Evolutionary conservation across 257 asterid species (phyloP).

Genomic region (Ilex aquifolium): DNA sequence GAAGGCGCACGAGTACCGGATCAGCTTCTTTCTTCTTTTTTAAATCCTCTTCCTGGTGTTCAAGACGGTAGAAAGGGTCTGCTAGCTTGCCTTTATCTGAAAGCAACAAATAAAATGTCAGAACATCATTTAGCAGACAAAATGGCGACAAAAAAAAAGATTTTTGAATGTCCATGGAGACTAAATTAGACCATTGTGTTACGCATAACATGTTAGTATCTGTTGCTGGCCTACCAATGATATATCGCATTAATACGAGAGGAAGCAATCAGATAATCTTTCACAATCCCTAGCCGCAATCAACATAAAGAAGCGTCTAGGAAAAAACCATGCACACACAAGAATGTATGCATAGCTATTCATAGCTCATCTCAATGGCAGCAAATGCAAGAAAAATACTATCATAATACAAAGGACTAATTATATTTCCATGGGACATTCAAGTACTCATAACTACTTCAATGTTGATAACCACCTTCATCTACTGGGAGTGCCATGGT

Average conservation of each 20-base stretch:
- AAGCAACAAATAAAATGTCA: conserved; percentile 1
- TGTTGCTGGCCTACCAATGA: neutral
- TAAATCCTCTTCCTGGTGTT: conserved; percentile 88
- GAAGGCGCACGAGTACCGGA: conserved; percentile 84
- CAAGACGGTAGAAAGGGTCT: conserved; percentile 89
- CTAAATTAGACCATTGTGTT: neutral
- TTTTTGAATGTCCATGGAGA: neutral
- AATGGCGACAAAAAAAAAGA: neutral
- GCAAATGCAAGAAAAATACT: too few species aligned
- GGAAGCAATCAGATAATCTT: too few species aligned
- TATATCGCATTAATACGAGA: too few species aligned
- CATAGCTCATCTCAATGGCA: too few species aligned
- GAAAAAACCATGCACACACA: too few species aligned
- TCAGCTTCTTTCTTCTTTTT: conserved; percentile 95
- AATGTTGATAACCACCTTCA: conserved; percentile 44
- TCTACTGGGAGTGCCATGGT: conserved; percentile 75
- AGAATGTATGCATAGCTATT: too few species aligned
- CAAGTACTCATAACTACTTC: neutral
- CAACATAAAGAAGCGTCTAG: too few species aligned
- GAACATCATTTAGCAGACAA: neutral
- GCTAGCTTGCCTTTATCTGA: conserved; percentile 67
- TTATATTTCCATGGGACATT: too few species aligned
- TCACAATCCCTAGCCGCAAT: too few species aligned
- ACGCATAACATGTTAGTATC: neutral
- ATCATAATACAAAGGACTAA: too few species aligned